Evolutionary conservation across 1,284 basidiomycete genomes (phyloP).

Genomic region (Amylostereum areolatum): DNA sequence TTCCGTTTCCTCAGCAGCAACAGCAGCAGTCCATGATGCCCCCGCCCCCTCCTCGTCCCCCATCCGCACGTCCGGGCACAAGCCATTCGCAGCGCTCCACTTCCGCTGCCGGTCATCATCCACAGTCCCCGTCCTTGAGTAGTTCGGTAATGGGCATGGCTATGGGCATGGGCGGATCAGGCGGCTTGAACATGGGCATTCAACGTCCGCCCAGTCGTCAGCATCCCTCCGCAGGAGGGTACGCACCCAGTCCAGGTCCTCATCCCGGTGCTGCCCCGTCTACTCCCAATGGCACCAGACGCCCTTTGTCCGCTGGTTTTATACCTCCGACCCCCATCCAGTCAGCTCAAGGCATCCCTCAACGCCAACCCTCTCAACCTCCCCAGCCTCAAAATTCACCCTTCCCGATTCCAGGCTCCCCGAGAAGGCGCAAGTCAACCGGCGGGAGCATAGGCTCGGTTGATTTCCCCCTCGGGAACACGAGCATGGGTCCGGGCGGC

Average conservation of each 20-base stretch:
- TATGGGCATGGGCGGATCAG: not conserved
- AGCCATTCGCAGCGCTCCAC: not conserved
- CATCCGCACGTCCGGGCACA: not conserved
- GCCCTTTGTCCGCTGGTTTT: not conserved
- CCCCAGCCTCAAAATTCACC: not conserved
- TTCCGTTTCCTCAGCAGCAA: slow-evolving; percentile 9
- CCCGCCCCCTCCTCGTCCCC: slow-evolving; percentile 2
- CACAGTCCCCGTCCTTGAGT: slow-evolving; percentile 4
- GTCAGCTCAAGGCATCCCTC: not conserved
- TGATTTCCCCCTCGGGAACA: too few species aligned
- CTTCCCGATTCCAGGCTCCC: too few species aligned
- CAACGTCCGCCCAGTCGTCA: not conserved
- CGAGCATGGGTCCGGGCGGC: too few species aligned
- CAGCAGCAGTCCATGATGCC: slow-evolving; percentile 3
- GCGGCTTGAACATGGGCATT: not conserved
- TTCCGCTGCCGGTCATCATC: not conserved
- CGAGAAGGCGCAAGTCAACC: too few species aligned
- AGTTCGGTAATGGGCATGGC: not conserved
- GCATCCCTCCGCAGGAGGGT: not conserved
- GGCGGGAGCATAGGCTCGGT: too few species aligned
- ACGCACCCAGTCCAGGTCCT: not conserved
- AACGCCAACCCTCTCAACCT: not conserved
- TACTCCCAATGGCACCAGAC: too few species aligned
- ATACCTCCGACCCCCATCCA: not conserved
- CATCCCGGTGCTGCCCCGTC: not conserved